Percentiles rank a stretch among this genome's conserved stretches.
phyloP scores from a whole-genome alignment of 192 early-diverging fungal genomes.

The Kappamyces sp. region DNA sequence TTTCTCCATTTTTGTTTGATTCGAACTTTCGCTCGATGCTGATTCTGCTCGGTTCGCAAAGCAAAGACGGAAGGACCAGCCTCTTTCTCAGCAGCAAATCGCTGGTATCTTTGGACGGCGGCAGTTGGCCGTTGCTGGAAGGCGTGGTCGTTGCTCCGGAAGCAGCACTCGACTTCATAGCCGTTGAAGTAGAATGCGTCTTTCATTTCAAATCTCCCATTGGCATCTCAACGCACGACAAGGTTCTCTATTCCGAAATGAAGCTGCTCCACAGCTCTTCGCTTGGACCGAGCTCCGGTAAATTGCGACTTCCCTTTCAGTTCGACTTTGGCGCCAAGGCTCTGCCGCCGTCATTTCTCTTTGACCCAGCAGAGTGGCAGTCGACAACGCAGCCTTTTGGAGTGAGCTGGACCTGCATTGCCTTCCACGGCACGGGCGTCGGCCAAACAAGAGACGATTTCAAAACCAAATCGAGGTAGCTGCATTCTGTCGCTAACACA shows the following conservation, averaged over 20 bases:
- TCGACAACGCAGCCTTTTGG: not conserved
- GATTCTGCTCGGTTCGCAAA: too few species aligned
- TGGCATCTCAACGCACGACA: too few species aligned
- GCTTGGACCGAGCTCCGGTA: not conserved
- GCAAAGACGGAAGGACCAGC: not conserved
- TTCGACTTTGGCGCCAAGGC: constrained; percentile 14
- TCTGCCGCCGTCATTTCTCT: constrained; percentile 3
- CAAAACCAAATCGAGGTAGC: not conserved
- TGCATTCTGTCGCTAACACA: not conserved
- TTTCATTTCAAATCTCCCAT: too few species aligned
- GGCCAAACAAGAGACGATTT: not conserved
- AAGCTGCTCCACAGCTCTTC: too few species aligned
- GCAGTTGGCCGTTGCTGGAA: not conserved
- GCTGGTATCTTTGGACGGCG: not conserved
- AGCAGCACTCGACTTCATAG: too few species aligned
- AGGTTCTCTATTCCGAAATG: too few species aligned
- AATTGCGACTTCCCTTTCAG: not conserved
- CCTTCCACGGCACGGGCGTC: too few species aligned
- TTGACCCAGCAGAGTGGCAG: constrained; percentile 2
- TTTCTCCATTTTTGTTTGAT: too few species aligned
- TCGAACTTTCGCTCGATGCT: not conserved
- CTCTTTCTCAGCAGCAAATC: not conserved
- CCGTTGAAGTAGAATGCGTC: too few species aligned
- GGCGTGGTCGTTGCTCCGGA: not conserved
- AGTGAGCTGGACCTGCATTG: too few species aligned